A percentile compares a stretch with the other conserved stretches of the same genome.
These are phyloP conservation scores for Stylosanthes scabra DNA, from an alignment of 331 rosid genomes.

Conservation along the genomic window DNA sequence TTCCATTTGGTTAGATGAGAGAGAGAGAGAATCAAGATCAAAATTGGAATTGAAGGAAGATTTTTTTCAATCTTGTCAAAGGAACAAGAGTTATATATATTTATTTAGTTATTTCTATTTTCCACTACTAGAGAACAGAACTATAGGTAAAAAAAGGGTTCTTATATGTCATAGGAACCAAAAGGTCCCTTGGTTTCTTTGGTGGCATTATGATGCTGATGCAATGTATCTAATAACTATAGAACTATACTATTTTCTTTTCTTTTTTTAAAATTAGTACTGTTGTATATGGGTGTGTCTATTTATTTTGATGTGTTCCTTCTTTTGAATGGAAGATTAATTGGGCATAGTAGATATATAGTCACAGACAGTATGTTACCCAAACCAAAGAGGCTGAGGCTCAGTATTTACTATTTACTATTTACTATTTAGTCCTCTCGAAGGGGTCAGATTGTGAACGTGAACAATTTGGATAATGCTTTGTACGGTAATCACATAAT, in stretches of 20 bases:
- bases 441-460: neutral
- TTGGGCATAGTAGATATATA: constrained; percentile 3
- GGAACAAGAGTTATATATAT: neutral
- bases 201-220: neutral
- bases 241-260: no score
- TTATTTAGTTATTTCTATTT: neutral
- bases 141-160: constrained; percentile 3
- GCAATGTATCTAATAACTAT: no score
- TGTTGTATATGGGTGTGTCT: no score
- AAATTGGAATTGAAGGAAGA: constrained; percentile 58
- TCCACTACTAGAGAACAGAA: neutral
- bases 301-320: neutral
- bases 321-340: neutral
- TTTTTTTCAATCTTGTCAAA: constrained; percentile 51
- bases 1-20: constrained; percentile 30
- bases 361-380: constrained; percentile 21
- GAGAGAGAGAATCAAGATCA: constrained; percentile 51
- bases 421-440: neutral
- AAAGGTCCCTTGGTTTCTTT: constrained; percentile 34
- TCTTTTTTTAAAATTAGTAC: no score
- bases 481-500: constrained; percentile 37
- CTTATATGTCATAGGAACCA: neutral
- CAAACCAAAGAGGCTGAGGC: neutral
- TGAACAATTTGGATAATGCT: no score
- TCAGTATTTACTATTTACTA: no score